These are phyloP conservation scores for Metarhizium anisopliae DNA, from an alignment of 2,329 filamentous ascomycete species.

Conservation along the genomic window DNA sequence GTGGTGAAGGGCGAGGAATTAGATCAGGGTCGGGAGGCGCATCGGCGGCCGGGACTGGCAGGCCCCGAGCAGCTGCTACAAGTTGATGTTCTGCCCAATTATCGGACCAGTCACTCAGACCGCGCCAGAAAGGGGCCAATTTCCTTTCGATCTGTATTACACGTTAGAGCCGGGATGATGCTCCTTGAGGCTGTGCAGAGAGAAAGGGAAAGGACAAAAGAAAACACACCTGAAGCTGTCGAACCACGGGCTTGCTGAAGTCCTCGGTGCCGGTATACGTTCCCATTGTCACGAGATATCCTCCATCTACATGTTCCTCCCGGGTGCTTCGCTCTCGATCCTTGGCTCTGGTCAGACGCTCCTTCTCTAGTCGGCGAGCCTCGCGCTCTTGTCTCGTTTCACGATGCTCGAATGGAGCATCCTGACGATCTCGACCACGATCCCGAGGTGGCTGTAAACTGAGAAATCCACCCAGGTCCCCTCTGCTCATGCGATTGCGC, in stretches of 20 bases:
- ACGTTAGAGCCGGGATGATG: neutral
- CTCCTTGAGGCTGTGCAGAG: neutral
- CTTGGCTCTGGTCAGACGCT: slow-evolving; percentile 64
- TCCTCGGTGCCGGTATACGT: slow-evolving; percentile 90
- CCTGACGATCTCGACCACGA: slow-evolving; percentile 21
- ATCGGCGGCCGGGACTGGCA: slow-evolving; percentile 76
- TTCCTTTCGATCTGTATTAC: slow-evolving; percentile 71
- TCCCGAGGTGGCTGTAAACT: slow-evolving; percentile 31
- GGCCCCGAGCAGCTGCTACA: slow-evolving; percentile 78
- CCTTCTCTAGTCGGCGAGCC: slow-evolving; percentile 73
- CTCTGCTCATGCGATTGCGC: slow-evolving; percentile 26
- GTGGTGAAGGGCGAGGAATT: slow-evolving; percentile 35
- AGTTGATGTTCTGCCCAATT: slow-evolving; percentile 93
- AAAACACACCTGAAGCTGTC: slow-evolving; percentile 72
- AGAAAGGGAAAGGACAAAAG: too few relatives aligned
- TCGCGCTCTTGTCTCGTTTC: slow-evolving; percentile 92
- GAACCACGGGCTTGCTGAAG: slow-evolving; percentile 79
- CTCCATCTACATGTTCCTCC: slow-evolving; percentile 90
- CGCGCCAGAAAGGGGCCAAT: slow-evolving; percentile 91
- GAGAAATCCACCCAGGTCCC: slow-evolving; percentile 37
- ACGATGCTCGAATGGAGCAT: slow-evolving; percentile 52
- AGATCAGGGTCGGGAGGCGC: slow-evolving; percentile 66
- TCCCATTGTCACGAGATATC: slow-evolving; percentile 87
- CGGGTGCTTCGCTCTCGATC: slow-evolving; percentile 85
- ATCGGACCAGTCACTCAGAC: slow-evolving; percentile 78